These are phyloP conservation scores for Scheffersomyces ergatensis DNA, from an alignment of 805 yeast species.

Conservation along the genomic window DNA sequence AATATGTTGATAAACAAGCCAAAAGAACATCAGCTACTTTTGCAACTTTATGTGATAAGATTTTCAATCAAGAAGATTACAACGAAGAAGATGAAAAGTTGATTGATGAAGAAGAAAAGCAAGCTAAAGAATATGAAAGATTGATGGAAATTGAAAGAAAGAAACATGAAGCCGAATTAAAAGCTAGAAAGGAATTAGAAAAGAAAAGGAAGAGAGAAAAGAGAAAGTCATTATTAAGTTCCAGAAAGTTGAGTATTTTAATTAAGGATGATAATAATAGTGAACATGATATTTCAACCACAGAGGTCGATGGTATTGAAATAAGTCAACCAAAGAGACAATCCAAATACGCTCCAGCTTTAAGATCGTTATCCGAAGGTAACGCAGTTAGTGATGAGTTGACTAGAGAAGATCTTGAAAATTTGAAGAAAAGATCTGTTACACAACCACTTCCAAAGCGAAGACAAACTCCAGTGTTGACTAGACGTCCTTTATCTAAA, in stretches of 20 bases:
- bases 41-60: slow-evolving; percentile 73
- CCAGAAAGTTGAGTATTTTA: slow-evolving; percentile 33
- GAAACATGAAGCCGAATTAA: slow-evolving; percentile 53
- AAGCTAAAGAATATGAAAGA: slow-evolving; percentile 45
- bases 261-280: slow-evolving; percentile 34
- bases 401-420: slow-evolving; percentile 44
- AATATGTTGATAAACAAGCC: slow-evolving; percentile 67
- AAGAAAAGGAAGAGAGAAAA: slow-evolving; percentile 42
- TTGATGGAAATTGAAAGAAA: slow-evolving; percentile 44
- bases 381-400: slow-evolving; percentile 30
- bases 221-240: slow-evolving; percentile 37
- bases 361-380: slow-evolving; percentile 38
- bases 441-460: slow-evolving; percentile 38
- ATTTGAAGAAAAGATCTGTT: slow-evolving; percentile 44
- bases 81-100: slow-evolving; percentile 48
- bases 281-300: slow-evolving; percentile 23
- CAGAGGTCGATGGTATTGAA: slow-evolving; percentile 23
- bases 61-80: slow-evolving; percentile 64
- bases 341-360: slow-evolving; percentile 19
- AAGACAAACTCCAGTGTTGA: slow-evolving; percentile 36
- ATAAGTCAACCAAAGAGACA: slow-evolving; percentile 38
- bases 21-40: slow-evolving; percentile 76
- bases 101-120: slow-evolving; percentile 41
- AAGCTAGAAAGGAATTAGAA: slow-evolving; percentile 46
- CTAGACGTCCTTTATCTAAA: slow-evolving; percentile 55